These are phyloP conservation scores for Beta corolliflora DNA, from an alignment of 179 eudicot species.

Conservation along the genomic window DNA sequence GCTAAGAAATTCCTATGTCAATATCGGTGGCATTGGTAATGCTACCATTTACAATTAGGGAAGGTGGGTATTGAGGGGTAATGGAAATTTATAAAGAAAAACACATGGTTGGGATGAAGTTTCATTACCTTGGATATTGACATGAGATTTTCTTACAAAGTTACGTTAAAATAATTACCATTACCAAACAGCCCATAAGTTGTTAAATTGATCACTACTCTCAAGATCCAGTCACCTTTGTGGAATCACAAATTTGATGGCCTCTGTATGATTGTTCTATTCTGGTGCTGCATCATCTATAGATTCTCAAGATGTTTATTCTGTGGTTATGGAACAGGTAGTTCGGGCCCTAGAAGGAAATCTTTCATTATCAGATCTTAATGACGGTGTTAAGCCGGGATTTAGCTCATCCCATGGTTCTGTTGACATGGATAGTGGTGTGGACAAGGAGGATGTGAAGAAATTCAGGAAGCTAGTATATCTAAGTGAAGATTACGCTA, in stretches of 20 bases:
- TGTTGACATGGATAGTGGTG: constrained; percentile 52
- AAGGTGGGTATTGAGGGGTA: too few species aligned
- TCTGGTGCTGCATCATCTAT: background rate
- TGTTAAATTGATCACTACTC: background rate
- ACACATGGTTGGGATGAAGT: too few species aligned
- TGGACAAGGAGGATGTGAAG: constrained; percentile 64
- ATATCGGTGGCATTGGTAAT: too few species aligned
- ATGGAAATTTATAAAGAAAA: too few species aligned
- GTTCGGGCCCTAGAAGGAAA: constrained; percentile 91
- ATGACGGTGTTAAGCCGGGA: constrained; percentile 72
- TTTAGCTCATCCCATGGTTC: constrained; percentile 64
- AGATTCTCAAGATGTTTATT: constrained; percentile 12
- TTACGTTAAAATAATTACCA: too few species aligned
- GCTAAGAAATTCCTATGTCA: too few species aligned
- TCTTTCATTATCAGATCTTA: constrained; percentile 61
- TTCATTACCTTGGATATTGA: too few species aligned
- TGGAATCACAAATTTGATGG: background rate
- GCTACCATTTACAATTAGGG: too few species aligned
- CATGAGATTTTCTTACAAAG: too few species aligned
- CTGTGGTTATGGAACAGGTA: constrained; percentile 47
- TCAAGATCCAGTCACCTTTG: background rate
- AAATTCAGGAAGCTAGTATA: constrained; percentile 60
- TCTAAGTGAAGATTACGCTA: constrained; percentile 53
- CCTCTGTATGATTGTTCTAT: background rate
- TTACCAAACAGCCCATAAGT: too few species aligned